A percentile compares a stretch with the other conserved stretches of the same genome.
Evolutionary conservation across 768 basidiomycete genomes (phyloP).

Genomic region (Strobilomyces confusus): DNA sequence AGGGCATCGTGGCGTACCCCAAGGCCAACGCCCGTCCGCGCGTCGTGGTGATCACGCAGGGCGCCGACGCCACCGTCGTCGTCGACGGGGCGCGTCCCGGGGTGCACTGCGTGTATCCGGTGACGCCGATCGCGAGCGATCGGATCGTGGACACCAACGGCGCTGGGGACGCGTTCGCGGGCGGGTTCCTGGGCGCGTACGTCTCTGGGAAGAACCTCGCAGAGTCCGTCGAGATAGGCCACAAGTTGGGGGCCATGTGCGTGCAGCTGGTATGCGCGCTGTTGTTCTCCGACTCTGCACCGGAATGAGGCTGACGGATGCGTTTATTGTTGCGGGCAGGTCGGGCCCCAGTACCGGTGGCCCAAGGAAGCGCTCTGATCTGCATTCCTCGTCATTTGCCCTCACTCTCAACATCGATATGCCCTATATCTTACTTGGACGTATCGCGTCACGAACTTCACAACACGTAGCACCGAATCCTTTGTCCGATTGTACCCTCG

Average conservation of each 20-base stretch:
- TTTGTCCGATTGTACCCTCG: not conserved
- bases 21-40: slow-evolving; percentile 82
- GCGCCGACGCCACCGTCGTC: slow-evolving; percentile 72
- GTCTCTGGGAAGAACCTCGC: slow-evolving; percentile 74
- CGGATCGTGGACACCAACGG: slow-evolving; percentile 96
- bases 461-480: slow-evolving; percentile 26
- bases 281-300: no score
- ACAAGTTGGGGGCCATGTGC: slow-evolving; percentile 82
- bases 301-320: not conserved
- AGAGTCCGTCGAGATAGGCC: slow-evolving; percentile 79
- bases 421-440: no score
- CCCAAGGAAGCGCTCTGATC: slow-evolving; percentile 47
- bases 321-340: slow-evolving; percentile 27
- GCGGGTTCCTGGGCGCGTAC: slow-evolving; percentile 87
- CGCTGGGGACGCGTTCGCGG: slow-evolving; percentile 96
- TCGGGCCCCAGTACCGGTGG: slow-evolving; percentile 55
- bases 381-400: no score
- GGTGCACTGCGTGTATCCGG: slow-evolving; percentile 51
- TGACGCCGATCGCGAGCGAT: slow-evolving; percentile 51
- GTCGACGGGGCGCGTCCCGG: slow-evolving; percentile 53
- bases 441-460: no score
- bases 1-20: slow-evolving; percentile 62
- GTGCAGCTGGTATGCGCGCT: slow-evolving; percentile 61
- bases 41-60: slow-evolving; percentile 88
- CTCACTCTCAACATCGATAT: no score